Evolutionary conservation across 148 eudicot genomes (phyloP), one percentile per base, ranked within the genome.

Genomic region (Rhododendron vialii): DNA sequence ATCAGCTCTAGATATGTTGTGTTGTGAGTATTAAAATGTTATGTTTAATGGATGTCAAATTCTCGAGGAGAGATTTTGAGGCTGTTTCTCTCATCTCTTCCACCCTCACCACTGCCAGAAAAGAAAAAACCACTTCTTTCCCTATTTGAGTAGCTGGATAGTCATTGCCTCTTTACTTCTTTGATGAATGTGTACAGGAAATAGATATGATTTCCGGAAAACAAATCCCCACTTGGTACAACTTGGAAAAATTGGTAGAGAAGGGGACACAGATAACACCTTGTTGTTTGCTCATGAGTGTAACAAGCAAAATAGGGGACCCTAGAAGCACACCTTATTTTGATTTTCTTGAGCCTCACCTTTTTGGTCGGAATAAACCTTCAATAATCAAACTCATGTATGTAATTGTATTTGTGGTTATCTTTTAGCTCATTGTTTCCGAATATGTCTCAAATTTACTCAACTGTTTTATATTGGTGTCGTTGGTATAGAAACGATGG

Each of bases 401-500:
- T n/a, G 30, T 8, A 65, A 8, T 65, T 28, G 18, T 10, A 12
- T n/a, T 2, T 48, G 20, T 13, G 17, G 14, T 50, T 26, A 4
- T n/a, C 7, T 80, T 80, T 78, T 78, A 10, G 63, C 41, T 80
- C 2, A 1, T 28, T 0, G 18, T 71, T 71, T 71, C 76, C 4
- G 33, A 30, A 13, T 28, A 69, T 75, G 36, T 53, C 8, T 47
- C 53, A 20, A 20, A 38, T 24, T 18, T 65, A 50, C 4, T 18
- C 38, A 22, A 48, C 14, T 81, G 3, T 36, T 20, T 55, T 8
- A 2, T 26, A 36, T 86, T n/a, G 84, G 33, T 67, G 18, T 80
- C 28, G 35, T 13, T 50, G 53, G 28, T 36, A 53, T 38, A 85
- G 84, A 82, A 77, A 61, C 82, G 30, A 91, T 92, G 94, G 92